Evolutionary conservation across 805 yeast genomes (phyloP).

Genomic region (Nakazawaea sp.): DNA sequence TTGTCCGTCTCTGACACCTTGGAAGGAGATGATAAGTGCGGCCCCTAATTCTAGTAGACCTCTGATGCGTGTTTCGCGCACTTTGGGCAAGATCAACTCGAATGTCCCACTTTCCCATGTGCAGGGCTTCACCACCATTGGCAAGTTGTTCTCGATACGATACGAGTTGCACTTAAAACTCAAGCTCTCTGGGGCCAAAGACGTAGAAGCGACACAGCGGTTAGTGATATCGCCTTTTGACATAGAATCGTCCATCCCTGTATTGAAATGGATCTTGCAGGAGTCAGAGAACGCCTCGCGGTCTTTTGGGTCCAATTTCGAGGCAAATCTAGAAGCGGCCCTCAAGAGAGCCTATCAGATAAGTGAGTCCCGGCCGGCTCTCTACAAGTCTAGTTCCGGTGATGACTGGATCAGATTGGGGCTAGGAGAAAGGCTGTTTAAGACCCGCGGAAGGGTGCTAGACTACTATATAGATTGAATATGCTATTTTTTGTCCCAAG

Average conservation of each 20-base stretch:
- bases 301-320: constrained; percentile 24
- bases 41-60: not conserved
- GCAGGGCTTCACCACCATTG: constrained; percentile 45
- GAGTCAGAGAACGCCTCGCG: constrained; percentile 40
- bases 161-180: constrained; percentile 45
- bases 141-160: constrained; percentile 42
- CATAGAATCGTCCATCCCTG: constrained; percentile 35
- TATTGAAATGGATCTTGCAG: constrained; percentile 44
- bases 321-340: constrained; percentile 19
- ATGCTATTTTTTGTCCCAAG: not conserved
- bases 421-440: constrained; percentile 27
- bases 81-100: constrained; percentile 16
- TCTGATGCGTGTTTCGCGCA: no score
- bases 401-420: constrained; percentile 34
- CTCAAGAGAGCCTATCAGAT: constrained; percentile 19
- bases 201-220: constrained; percentile 42
- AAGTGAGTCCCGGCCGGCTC: constrained; percentile 22
- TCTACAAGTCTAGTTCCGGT: constrained; percentile 16
- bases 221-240: constrained; percentile 50
- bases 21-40: constrained; percentile 1
- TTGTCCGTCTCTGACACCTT: constrained; percentile 25
- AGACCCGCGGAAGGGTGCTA: constrained; percentile 14
- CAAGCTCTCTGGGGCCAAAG: constrained; percentile 41
- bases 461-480: constrained; percentile 8
- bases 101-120: constrained; percentile 29